A percentile compares a stretch with the other conserved stretches of the same genome.
phyloP scores from a whole-genome alignment of 306 rosid species.

The Trichosanthes cucumerina region DNA sequence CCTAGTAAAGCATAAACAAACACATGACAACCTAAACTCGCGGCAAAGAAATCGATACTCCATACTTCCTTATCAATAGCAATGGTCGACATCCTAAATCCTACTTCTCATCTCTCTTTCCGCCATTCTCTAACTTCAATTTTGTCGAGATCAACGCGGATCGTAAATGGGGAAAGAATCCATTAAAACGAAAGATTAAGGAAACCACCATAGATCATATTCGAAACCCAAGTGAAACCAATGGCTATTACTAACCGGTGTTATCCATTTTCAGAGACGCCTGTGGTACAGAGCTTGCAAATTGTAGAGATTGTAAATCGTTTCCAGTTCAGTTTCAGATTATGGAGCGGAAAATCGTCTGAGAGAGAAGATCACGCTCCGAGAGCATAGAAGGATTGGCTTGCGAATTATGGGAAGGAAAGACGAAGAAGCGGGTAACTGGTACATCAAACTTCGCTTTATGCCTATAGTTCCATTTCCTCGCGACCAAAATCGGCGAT shows the following conservation, averaged over 20 bases:
- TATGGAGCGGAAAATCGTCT: background rate
- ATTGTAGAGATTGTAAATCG: background rate
- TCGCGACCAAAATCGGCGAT: background rate
- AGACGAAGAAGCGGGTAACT: background rate
- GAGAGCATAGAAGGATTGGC: background rate
- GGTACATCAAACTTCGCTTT: background rate
- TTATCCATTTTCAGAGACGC: slow-evolving; percentile 1
- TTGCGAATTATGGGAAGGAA: background rate
- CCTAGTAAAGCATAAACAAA: background rate
- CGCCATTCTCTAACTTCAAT: background rate
- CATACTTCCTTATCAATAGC: background rate
- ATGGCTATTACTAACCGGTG: background rate
- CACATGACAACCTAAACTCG: background rate
- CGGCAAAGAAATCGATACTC: background rate
- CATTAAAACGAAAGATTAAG: background rate
- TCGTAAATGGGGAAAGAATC: background rate
- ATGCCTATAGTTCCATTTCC: background rate
- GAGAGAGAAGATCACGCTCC: background rate
- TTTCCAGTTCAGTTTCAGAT: background rate
- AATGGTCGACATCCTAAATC: background rate
- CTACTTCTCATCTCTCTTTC: slow-evolving; percentile 1
- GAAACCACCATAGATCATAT: background rate
- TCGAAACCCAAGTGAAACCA: background rate
- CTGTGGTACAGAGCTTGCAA: background rate
- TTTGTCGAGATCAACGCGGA: background rate